Conservation (phyloP, 1,139 yeast genomes). For the Williopsis jadinii region DNA sequence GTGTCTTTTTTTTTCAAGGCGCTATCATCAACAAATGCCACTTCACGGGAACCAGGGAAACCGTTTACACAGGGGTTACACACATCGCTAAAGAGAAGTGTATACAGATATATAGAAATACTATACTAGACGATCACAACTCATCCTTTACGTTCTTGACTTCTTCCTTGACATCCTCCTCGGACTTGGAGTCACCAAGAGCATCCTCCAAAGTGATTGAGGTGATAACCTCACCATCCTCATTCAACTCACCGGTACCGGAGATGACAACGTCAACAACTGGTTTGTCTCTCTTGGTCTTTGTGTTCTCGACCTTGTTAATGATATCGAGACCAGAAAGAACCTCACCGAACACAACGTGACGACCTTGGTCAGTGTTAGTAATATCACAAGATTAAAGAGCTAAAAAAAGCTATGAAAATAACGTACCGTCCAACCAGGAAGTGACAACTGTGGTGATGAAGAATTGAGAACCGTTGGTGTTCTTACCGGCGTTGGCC, state of each 20-base stretch:
- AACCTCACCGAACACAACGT: slow-evolving; percentile 95
- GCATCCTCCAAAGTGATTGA: slow-evolving; percentile 17
- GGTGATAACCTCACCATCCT: slow-evolving; percentile 20
- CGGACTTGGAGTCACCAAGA: slow-evolving; percentile 5
- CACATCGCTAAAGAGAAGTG: too few species aligned
- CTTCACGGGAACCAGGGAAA: too few species aligned
- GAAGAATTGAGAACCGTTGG: slow-evolving; percentile 95
- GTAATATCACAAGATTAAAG: not conserved
- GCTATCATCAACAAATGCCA: too few species aligned
- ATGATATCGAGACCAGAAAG: slow-evolving; percentile 80
- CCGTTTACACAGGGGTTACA: too few species aligned
- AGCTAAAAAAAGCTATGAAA: not conserved
- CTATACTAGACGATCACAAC: slow-evolving; percentile 3
- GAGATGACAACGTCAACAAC: slow-evolving; percentile 62
- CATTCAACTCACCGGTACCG: slow-evolving; percentile 66
- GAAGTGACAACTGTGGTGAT: slow-evolving; percentile 86
- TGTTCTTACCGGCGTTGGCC: slow-evolving; percentile 97
- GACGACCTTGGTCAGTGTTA: slow-evolving; percentile 32
- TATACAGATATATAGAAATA: too few species aligned
- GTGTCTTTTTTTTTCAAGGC: too few species aligned
- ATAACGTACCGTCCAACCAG: slow-evolving; percentile 71
- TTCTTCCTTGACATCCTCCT: slow-evolving; percentile 3
- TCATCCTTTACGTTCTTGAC: slow-evolving; percentile 14
- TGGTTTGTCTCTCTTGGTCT: slow-evolving; percentile 68
- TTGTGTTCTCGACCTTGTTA: slow-evolving; percentile 66